Base-by-base conservation (phyloP, 1,284 basidiomycete genomes). In the Pyrrhoderma lamaoense region DNA sequence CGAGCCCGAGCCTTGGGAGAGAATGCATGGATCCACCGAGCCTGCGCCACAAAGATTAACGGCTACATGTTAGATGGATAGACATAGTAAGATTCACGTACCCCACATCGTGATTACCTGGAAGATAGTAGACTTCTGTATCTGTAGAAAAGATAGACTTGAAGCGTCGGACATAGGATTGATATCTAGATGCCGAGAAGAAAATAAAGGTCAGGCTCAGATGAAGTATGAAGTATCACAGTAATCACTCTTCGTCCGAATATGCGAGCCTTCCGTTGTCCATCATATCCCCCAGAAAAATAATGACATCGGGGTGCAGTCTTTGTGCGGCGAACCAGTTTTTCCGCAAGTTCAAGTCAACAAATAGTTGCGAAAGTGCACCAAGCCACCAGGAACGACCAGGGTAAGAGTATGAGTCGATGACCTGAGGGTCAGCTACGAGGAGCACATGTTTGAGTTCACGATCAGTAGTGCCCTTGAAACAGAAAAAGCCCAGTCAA, bases 61-160 rank as follows among this genome's bases (percentile, higher is more conserved):
- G n/a, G 14, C 38, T 7, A 40, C 38, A 40, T 5, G 38, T 49
- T 38, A 23, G 4, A 39, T n/a, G 46, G 18, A 36, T n/a, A 45
- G 56, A 60, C 52, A 31, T 45, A 47, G 11, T 31, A 31, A 31
- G 34, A 43, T 36, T 27, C 36, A 63, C 74, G 53, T 57, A 87
- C 77, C 84, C 87, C 42, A 93, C 73, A 60, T 94, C 91, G 62
- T 89, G 85, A 60, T 94, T 94, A 9, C 91, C 91, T 1, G 89
- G 85, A n/a, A 93, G 67, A 61, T 81, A 85, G 65, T 83, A 79
- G 23, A 76, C 72, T 0, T 75, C 69, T 8, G 64, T 57, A 62
- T 51, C 44, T 8, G 61, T 34, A 76, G 59, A 64, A 65, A 90
- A 89, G 53, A 85, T 80, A 4, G 68, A 70, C 53, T 73, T 74